These are phyloP conservation scores for Debaryomyces sp. DNA, from an alignment of 1,139 yeast genomes.

Conservation along the genomic window DNA sequence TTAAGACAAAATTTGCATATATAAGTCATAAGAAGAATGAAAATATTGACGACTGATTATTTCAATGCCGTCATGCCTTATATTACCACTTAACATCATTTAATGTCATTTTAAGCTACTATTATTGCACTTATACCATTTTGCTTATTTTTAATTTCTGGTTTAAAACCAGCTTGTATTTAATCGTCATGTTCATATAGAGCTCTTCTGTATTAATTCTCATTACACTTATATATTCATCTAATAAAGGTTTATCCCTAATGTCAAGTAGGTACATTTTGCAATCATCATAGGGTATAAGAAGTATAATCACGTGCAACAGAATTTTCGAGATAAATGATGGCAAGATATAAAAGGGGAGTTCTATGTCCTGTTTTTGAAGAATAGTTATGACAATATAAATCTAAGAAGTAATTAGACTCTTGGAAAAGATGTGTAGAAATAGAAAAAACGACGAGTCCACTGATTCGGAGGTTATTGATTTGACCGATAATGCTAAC, in stretches of 20 bases:
- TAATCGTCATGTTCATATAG: background rate
- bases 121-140: background rate
- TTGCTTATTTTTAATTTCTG: background rate
- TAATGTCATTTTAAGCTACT: background rate
- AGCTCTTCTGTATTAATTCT: background rate
- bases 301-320: background rate
- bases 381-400: background rate
- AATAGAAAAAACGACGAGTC: constrained; percentile 8
- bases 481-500: background rate
- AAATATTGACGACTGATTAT: background rate
- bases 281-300: background rate
- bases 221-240: background rate
- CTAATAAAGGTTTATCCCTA: background rate
- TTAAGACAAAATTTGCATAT: background rate
- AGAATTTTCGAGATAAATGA: constrained; percentile 7
- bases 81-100: background rate
- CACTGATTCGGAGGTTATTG: constrained; percentile 1
- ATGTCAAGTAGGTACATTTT: background rate
- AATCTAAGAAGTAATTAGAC: background rate
- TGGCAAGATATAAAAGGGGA: constrained; percentile 6
- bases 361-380: background rate
- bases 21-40: background rate
- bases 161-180: background rate
- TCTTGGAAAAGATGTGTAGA: constrained; percentile 8
- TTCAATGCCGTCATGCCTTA: background rate